Evolutionary conservation across 2,329 filamentous ascomycete genomes (phyloP).

Genomic region (Fonsecaea pugnacius): DNA sequence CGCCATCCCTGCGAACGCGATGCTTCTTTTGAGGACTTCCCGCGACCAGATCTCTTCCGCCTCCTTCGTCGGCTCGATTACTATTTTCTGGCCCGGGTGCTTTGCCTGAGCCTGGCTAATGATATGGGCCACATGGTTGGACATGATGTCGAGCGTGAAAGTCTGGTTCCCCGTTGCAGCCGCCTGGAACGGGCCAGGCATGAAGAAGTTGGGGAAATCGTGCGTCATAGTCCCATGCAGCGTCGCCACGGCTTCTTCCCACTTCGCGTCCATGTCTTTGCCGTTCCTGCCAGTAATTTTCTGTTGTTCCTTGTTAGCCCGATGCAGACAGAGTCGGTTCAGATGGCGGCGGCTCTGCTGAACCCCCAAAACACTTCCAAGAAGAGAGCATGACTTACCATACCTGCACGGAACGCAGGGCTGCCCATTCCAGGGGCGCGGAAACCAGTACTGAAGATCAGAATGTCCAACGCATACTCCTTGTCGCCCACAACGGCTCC

Average conservation of each 20-base stretch:
- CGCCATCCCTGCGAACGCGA: slow-evolving; percentile 46
- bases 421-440: slow-evolving; percentile 32
- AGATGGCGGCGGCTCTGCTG: not conserved
- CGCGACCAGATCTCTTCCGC: slow-evolving; percentile 56
- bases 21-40: slow-evolving; percentile 48
- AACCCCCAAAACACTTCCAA: not conserved
- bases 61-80: slow-evolving; percentile 52
- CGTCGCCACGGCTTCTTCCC: slow-evolving; percentile 53
- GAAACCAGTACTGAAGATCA: slow-evolving; percentile 56
- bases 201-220: slow-evolving; percentile 63
- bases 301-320: not conserved
- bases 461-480: slow-evolving; percentile 55
- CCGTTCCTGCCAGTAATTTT: slow-evolving; percentile 53
- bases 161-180: slow-evolving; percentile 48
- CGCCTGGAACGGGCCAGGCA: slow-evolving; percentile 51
- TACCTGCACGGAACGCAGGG: slow-evolving; percentile 42
- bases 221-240: slow-evolving; percentile 57
- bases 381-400: slow-evolving; percentile 27
- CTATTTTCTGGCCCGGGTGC: slow-evolving; percentile 27
- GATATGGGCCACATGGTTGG: slow-evolving; percentile 53
- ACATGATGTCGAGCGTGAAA: slow-evolving; percentile 44
- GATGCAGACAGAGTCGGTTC: not conserved
- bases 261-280: slow-evolving; percentile 53
- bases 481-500: slow-evolving; percentile 55
- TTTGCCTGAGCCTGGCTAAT: slow-evolving; percentile 44